phyloP scores from a whole-genome alignment of 768 basidiomycete species.

The Mycena venus region DNA sequence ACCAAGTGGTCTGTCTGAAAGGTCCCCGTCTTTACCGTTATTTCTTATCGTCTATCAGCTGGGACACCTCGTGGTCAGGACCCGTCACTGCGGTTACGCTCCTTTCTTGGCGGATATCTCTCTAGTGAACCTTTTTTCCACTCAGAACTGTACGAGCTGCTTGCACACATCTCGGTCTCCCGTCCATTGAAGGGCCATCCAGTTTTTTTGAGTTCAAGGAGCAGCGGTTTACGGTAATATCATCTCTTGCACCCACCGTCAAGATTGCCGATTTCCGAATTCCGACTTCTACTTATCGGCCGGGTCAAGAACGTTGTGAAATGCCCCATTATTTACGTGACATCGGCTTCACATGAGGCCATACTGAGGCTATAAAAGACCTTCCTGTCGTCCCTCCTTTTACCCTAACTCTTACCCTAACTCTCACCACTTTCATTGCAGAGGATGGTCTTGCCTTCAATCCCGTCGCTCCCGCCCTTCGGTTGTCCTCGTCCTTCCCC shows the following conservation, averaged over 20 bases:
- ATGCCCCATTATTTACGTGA: conserved; percentile 18
- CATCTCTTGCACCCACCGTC: neutral
- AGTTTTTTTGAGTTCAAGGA: neutral
- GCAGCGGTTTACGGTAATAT: neutral
- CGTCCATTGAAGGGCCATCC: neutral
- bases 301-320: conserved; percentile 26
- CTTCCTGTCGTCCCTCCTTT: neutral
- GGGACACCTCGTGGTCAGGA: conserved; percentile 3
- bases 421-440: neutral
- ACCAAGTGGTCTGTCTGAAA: neutral
- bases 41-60: conserved; percentile 6
- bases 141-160: neutral
- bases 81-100: conserved; percentile 6
- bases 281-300: conserved; percentile 22
- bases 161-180: neutral
- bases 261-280: conserved; percentile 4
- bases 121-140: neutral
- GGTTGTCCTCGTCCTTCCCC: neutral
- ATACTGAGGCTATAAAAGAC: conserved; percentile 24
- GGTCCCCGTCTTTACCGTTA: neutral
- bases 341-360: neutral
- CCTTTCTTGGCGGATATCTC: conserved; percentile 7
- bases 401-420: neutral
- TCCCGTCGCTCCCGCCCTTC: conserved; percentile 14
- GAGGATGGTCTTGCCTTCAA: conserved; percentile 22